Percentiles rank a stretch among this genome's conserved stretches.
phyloP scores from a whole-genome alignment of 108 stramenopile genomes.

The Cyclostephanos invisitatus region DNA sequence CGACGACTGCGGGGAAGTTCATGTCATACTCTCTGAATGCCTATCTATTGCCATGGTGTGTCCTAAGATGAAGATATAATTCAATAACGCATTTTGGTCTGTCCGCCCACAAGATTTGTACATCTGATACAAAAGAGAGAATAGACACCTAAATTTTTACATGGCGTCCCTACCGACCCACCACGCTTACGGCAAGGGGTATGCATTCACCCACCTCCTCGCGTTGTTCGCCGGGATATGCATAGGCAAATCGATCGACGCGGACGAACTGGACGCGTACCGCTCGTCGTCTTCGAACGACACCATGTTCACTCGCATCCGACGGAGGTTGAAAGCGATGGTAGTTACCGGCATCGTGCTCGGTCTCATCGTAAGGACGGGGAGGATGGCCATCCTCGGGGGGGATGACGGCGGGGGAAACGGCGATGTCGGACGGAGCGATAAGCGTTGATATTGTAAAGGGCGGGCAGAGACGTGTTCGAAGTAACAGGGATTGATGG shows the following conservation, averaged over 20 bases:
- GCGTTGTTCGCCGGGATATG: not conserved
- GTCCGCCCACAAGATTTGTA: not conserved
- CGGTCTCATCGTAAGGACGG: conserved; percentile 8
- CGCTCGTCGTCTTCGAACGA: conserved; percentile 8
- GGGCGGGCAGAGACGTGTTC: too few relatives aligned
- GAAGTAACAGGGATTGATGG: too few relatives aligned
- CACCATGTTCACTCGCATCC: not conserved
- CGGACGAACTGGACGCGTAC: conserved; percentile 9
- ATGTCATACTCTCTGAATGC: too few relatives aligned
- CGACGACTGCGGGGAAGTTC: conserved; percentile 17
- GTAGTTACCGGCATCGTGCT: not conserved
- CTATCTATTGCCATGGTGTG: too few relatives aligned
- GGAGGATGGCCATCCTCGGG: conserved; percentile 2
- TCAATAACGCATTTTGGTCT: not conserved
- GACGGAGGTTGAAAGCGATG: not conserved
- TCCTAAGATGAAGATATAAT: too few relatives aligned
- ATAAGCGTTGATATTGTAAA: too few relatives aligned
- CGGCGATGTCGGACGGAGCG: not conserved
- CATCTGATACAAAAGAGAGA: not conserved
- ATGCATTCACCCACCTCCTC: conserved; percentile 10
- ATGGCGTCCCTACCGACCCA: not conserved
- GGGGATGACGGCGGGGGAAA: not conserved
- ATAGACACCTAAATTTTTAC: too few relatives aligned
- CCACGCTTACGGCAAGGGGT: not conserved
- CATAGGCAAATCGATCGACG: conserved; percentile 21